Evolutionary conservation across 768 basidiomycete species (phyloP), one percentile per base, ranked within the genome.

Genomic region (Podaxis carcinomalis): DNA sequence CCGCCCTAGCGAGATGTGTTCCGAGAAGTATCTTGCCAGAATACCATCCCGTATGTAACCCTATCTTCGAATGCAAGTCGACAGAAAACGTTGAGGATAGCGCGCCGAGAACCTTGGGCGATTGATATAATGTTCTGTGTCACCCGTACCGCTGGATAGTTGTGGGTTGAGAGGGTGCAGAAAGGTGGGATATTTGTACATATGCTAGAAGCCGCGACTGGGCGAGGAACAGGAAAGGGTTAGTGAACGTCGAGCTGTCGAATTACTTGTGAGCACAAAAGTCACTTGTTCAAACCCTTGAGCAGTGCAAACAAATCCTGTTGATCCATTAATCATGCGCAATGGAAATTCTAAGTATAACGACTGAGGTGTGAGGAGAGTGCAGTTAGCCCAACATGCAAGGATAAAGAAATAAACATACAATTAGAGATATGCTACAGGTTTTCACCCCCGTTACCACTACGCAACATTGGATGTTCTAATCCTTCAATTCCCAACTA

Each of bases 401-500:
- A 7, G 5, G 11, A 53, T 42, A 44, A 32, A 46, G 21, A 35
- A 27, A n/a, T 42, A 19, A 42, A 59, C 58, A 44, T 52, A 59
- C 58, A 28, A 32, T 19, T 44, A 52, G 5, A 53, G 39, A 27
- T 49, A 54, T 54, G 52, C 21, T 39, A 40, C 52, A 54, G 9
- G 9, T n/a, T 39, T 10, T 32, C 32, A 32, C 32, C 32, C 9
- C 32, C 32, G 3, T 32, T 32, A 32, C 32, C 7, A 9, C 32
- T 5, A 32, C 32, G 9, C 7, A 32, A 9, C 32, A 3, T 39
- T n/a, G 21, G 23, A 13, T n/a, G 14, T 10, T 58, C 64, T 67
- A 78, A 50, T 75, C 74, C 69, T 92, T 92, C 59, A 93, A 78
- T 69, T 95, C 94, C 95, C 93, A 97, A 69, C 93, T 95, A 21